These are phyloP conservation scores for Trichoderma harzianum DNA, from an alignment of 2,329 filamentous ascomycete genomes.

Conservation along the genomic window DNA sequence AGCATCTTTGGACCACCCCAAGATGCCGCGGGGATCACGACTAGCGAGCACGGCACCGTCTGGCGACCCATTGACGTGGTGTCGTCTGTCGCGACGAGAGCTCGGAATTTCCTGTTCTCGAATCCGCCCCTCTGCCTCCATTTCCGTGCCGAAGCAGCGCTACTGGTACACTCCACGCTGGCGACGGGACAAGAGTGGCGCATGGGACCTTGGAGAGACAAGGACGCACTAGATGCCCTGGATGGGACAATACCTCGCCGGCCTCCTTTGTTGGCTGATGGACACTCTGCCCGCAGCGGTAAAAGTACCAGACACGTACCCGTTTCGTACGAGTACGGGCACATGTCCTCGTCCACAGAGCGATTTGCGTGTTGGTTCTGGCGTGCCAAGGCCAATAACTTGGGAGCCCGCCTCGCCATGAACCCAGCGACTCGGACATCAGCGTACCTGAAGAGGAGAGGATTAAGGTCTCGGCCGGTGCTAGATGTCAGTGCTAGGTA, in stretches of 20 bases:
- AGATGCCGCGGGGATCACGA: neutral
- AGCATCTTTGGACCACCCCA: neutral
- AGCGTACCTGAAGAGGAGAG: neutral
- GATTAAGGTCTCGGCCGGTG: neutral
- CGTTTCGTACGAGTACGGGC: neutral
- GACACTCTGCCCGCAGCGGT: neutral
- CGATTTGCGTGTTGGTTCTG: neutral
- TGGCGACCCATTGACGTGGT: neutral
- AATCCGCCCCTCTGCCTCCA: neutral
- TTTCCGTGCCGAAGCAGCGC: neutral
- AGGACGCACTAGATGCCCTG: neutral
- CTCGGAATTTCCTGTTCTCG: neutral
- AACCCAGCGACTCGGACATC: neutral
- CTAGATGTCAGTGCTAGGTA: neutral
- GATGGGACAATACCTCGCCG: neutral
- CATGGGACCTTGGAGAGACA: neutral
- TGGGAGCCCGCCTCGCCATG: neutral
- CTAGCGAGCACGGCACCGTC: neutral
- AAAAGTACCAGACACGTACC: neutral
- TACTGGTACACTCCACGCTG: neutral
- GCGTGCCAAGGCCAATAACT: neutral
- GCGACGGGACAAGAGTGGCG: neutral
- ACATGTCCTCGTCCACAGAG: neutral
- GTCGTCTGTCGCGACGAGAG: neutral
- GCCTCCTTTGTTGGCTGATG: neutral